These are phyloP conservation scores for Scutellaria minor DNA, from an alignment of 257 asterid genomes.

Conservation along the genomic window DNA sequence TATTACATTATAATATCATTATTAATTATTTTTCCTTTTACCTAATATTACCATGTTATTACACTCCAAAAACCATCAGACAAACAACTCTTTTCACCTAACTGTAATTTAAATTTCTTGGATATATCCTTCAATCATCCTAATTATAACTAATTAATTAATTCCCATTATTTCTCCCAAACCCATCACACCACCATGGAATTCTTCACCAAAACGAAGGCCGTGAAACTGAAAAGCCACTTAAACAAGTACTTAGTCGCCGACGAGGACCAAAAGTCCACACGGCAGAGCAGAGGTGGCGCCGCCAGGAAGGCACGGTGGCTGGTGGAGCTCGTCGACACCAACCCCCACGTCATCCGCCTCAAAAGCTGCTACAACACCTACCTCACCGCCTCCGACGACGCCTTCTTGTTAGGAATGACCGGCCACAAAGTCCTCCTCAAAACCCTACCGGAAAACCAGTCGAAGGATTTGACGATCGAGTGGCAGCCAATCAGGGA, in stretches of 20 bases:
- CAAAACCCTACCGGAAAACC: conserved; percentile 49
- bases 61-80: conserved; percentile 31
- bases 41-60: not conserved
- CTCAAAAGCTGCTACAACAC: conserved; percentile 72
- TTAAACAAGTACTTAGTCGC: conserved; percentile 77
- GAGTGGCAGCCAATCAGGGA: conserved; percentile 90
- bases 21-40: not conserved
- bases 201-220: conserved; percentile 63
- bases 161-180: not conserved
- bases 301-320: conserved; percentile 67
- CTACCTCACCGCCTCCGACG: conserved; percentile 71
- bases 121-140: not conserved
- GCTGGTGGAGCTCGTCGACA: conserved; percentile 76
- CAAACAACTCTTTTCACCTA: conserved; percentile 41
- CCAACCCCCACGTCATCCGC: conserved; percentile 53
- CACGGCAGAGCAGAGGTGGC: conserved; percentile 78
- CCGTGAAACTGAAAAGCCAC: conserved; percentile 71
- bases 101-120: not conserved
- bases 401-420: conserved; percentile 74
- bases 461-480: conserved; percentile 37
- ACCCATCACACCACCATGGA: conserved; percentile 48
- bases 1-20: not conserved
- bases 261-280: conserved; percentile 68
- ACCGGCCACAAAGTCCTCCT: conserved; percentile 71
- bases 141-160: not conserved